Evolutionary conservation across 129 eudicot genomes (phyloP).

Genomic region (Glebionis coronaria): DNA sequence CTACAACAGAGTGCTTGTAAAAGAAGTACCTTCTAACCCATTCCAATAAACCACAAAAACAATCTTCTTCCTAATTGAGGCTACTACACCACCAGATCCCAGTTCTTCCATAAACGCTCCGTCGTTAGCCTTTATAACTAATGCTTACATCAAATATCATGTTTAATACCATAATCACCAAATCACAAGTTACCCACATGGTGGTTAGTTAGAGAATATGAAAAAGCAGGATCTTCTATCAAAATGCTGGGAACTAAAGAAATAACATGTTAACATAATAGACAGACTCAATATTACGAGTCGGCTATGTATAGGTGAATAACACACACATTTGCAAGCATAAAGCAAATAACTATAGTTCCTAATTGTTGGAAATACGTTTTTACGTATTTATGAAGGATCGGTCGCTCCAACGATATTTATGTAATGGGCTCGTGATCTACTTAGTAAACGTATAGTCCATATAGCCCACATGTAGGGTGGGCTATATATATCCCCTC

Average conservation of each 20-base stretch:
- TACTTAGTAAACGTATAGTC: too few relatives aligned
- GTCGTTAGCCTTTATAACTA: conserved; percentile 56
- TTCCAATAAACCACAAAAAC: conserved; percentile 85
- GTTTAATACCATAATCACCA: conserved; percentile 13
- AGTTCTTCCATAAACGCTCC: conserved; percentile 95
- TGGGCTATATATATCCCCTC: too few relatives aligned
- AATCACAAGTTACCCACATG: conserved; percentile 4
- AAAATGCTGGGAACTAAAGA: background rate
- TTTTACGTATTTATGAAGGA: too few relatives aligned
- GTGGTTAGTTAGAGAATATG: too few relatives aligned
- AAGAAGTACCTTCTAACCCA: conserved; percentile 78
- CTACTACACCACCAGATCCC: conserved; percentile 98
- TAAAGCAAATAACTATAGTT: too few relatives aligned
- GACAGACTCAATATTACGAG: background rate
- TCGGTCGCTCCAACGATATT: too few relatives aligned
- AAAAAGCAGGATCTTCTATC: background rate
- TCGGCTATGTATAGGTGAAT: background rate
- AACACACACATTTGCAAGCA: too few relatives aligned
- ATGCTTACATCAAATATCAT: conserved; percentile 1
- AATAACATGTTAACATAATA: background rate
- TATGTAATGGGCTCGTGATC: too few relatives aligned
- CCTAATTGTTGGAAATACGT: too few relatives aligned
- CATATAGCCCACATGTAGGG: too few relatives aligned
- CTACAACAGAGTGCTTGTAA: conserved; percentile 19
- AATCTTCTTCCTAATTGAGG: conserved; percentile 59